Evolutionary conservation across 2,329 filamentous ascomycete genomes (phyloP).

Genomic region (Colletotrichum somersetense): DNA sequence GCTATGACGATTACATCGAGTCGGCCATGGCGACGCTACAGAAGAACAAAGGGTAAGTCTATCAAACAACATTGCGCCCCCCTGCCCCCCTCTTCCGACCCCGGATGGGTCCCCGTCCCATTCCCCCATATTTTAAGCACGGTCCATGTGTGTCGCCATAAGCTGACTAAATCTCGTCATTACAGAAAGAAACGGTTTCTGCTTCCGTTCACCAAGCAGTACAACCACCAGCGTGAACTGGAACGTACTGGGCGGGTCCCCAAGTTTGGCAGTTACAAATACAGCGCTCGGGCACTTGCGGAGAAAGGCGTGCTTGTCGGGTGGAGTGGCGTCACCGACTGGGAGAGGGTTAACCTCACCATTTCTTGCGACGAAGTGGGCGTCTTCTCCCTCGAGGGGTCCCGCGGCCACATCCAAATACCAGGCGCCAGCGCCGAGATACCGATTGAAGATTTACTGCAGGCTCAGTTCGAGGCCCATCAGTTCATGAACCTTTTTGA

Average conservation of each 20-base stretch:
- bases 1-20: slow-evolving; percentile 99
- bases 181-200: slow-evolving; percentile 88
- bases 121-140: slow-evolving; percentile 36
- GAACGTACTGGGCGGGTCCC: slow-evolving; percentile 89
- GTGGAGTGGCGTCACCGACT: slow-evolving; percentile 90
- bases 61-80: not conserved
- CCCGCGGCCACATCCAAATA: slow-evolving; percentile 92
- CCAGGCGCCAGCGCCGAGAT: slow-evolving; percentile 91
- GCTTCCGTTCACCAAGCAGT: slow-evolving; percentile 97
- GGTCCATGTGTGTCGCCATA: slow-evolving; percentile 31
- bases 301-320: slow-evolving; percentile 95
- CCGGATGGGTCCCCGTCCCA: slow-evolving; percentile 16
- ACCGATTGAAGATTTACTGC: slow-evolving; percentile 91
- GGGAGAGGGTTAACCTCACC: slow-evolving; percentile 93
- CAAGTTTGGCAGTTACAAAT: slow-evolving; percentile 98
- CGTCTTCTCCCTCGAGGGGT: slow-evolving; percentile 92
- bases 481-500: slow-evolving; percentile 98
- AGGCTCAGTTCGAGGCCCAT: slow-evolving; percentile 96
- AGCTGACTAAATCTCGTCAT: slow-evolving; percentile 45
- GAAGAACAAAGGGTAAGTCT: slow-evolving; percentile 87
- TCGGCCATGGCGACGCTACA: slow-evolving; percentile 97
- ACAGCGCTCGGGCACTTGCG: slow-evolving; percentile 86
- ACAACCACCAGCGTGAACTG: slow-evolving; percentile 97
- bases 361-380: slow-evolving; percentile 95
- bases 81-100: not conserved